These are phyloP conservation scores for Cicer judaicum DNA, from an alignment of 306 rosid genomes.

Conservation along the genomic window DNA sequence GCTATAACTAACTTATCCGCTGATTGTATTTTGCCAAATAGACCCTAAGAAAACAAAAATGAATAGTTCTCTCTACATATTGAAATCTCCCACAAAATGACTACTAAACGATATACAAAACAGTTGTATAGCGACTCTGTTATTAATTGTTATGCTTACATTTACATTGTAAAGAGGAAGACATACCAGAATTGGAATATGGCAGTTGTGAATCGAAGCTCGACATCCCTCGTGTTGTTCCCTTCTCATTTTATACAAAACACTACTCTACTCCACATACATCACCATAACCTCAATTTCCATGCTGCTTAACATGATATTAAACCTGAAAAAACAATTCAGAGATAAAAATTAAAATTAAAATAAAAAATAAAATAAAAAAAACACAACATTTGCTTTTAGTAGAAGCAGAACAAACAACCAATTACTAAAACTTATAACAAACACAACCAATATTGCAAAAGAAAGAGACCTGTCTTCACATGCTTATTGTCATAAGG, in stretches of 20 bases:
- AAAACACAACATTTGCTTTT: slow-evolving; percentile 22
- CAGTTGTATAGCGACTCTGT: not conserved
- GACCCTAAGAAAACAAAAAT: not conserved
- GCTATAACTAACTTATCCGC: too few relatives aligned
- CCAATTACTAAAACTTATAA: slow-evolving; percentile 17
- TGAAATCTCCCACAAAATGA: not conserved
- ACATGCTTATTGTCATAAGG: not conserved
- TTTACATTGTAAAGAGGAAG: not conserved
- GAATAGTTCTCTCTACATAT: not conserved
- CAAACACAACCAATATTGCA: slow-evolving; percentile 17
- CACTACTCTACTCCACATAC: slow-evolving; percentile 29
- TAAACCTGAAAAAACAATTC: slow-evolving; percentile 36
- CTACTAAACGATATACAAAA: not conserved
- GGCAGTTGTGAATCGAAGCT: slow-evolving; percentile 47
- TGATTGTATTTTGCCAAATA: too few relatives aligned
- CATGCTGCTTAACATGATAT: slow-evolving; percentile 24
- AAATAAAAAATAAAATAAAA: not conserved
- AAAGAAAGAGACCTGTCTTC: slow-evolving; percentile 23
- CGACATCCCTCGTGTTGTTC: slow-evolving; percentile 47
- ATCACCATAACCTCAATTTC: slow-evolving; percentile 25
- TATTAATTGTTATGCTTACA: not conserved
- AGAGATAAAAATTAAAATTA: not conserved
- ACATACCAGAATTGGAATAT: slow-evolving; percentile 46
- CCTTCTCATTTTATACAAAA: slow-evolving; percentile 50
- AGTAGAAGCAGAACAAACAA: not conserved